Conservation (phyloP, 495 filamentous ascomycete genomes). For the Zalerion maritima region DNA sequence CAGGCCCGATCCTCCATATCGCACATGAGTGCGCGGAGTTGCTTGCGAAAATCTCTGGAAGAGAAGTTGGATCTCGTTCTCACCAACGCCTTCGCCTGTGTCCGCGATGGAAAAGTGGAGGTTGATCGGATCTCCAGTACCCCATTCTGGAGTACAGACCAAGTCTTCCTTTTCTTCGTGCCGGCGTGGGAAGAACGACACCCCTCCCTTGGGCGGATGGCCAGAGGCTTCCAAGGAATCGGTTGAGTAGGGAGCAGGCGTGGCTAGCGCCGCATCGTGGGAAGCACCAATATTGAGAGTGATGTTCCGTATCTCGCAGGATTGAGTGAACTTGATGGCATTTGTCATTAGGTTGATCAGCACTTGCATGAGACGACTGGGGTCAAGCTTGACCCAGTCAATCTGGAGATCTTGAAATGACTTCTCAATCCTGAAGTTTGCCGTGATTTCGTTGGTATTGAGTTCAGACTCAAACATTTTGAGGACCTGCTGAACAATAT, state of each 20-base stretch:
- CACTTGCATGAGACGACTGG: constrained; percentile 63
- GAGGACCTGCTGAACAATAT: constrained; percentile 50
- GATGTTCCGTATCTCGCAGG: constrained; percentile 44
- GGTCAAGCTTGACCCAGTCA: constrained; percentile 68
- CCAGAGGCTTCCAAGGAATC: constrained; percentile 17
- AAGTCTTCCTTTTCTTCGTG: constrained; percentile 32
- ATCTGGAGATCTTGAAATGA: constrained; percentile 47
- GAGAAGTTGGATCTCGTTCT: constrained; percentile 56
- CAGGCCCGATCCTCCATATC: constrained; percentile 72
- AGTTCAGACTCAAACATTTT: constrained; percentile 80
- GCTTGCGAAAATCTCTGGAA: constrained; percentile 77
- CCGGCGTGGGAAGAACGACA: constrained; percentile 42
- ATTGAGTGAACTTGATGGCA: constrained; percentile 66
- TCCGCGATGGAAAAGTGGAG: constrained; percentile 66
- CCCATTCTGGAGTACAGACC: constrained; percentile 50
- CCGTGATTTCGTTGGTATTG: constrained; percentile 51
- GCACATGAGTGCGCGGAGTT: constrained; percentile 57
- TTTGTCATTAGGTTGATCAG: constrained; percentile 68
- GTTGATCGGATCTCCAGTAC: constrained; percentile 48
- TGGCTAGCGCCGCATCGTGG: constrained; percentile 30
- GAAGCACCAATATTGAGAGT: constrained; percentile 57
- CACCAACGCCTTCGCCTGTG: constrained; percentile 60
- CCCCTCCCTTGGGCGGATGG: too few relatives aligned
- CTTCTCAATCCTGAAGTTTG: constrained; percentile 51
- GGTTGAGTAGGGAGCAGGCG: too few relatives aligned